These are phyloP conservation scores for Alternaria triticimaculans DNA, from an alignment of 2,329 filamentous ascomycete species.

Conservation along the genomic window DNA sequence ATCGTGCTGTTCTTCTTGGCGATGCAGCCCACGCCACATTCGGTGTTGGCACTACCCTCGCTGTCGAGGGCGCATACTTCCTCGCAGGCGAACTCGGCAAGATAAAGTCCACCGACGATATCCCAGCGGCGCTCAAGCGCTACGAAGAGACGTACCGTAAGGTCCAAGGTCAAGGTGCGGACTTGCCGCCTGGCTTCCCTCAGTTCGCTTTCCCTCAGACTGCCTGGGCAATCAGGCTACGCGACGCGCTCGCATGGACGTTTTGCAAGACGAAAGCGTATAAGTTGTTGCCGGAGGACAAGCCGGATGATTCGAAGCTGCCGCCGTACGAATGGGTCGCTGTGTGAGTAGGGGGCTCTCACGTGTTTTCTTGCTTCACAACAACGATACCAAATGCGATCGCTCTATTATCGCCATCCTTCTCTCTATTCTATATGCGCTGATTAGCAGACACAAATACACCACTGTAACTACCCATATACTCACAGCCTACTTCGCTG, in stretches of 20 bases:
- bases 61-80: constrained; percentile 49
- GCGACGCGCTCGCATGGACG: constrained; percentile 3
- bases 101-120: constrained; percentile 18
- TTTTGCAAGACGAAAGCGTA: constrained; percentile 10
- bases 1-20: constrained; percentile 60
- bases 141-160: constrained; percentile 32
- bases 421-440: background rate
- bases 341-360: background rate
- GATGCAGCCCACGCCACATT: constrained; percentile 56
- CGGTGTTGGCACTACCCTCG: constrained; percentile 40
- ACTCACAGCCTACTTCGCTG: background rate
- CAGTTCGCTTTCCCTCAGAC: constrained; percentile 42
- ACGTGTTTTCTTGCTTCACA: background rate
- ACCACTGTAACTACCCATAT: background rate
- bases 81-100: constrained; percentile 48
- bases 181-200: constrained; percentile 15
- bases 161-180: constrained; percentile 22
- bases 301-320: background rate
- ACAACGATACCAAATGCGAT: background rate
- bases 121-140: constrained; percentile 25
- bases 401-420: background rate
- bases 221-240: constrained; percentile 31
- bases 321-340: constrained; percentile 13
- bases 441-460: background rate
- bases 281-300: constrained; percentile 5